Base-by-base conservation (phyloP, 306 rosid species). In the Trifolium subterraneum region DNA sequence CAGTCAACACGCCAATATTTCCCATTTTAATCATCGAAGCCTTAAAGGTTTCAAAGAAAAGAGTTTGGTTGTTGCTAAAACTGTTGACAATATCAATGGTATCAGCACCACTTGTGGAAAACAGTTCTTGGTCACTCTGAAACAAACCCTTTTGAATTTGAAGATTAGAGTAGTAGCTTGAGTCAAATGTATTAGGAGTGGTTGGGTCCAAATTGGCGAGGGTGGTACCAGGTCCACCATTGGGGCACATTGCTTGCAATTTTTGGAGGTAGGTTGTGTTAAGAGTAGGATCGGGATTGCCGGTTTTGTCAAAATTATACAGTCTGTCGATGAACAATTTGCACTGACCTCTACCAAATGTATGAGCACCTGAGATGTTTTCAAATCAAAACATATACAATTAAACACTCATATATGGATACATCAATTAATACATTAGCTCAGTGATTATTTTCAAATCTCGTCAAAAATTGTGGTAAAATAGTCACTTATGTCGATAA, bases 1-100 rank as follows among this genome's bases (percentile, higher is more conserved):
- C 85, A 0, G 81, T 84, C 31, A 84, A n/a, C 18, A 82, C 85
- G 52, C 73, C 70, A 41, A 78, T 59, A 15, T 78, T 78, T 2
- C 83, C 80, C 86, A 84, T 84, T 19, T 78, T 84, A 8, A 81
- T 81, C 88, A 84, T 84, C 1, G 88, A 78, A 0, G 48, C 85
- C 33, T 31, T 60, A 10, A 84, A 84, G 13, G 10, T 47, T 10
- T 38, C 41, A 48, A 74, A 84, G 83, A 84, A 84, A 2, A 66
- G 66, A 9, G 54, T 27, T 51, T 81, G 83, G 48, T 78, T 50
- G 22, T 5, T 16, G 0, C 15, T 70, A 54, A 74, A 84, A 38
- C 14, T 74, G 10, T 70, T 74, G 76, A 81, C 85, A 3, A 81
- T 74, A 39, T 15, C 8, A 11, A 70, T 27, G 4, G 83, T 84